These are phyloP conservation scores for Talaromyces thailandensis DNA, from an alignment of 495 filamentous ascomycete species.

Conservation along the genomic window DNA sequence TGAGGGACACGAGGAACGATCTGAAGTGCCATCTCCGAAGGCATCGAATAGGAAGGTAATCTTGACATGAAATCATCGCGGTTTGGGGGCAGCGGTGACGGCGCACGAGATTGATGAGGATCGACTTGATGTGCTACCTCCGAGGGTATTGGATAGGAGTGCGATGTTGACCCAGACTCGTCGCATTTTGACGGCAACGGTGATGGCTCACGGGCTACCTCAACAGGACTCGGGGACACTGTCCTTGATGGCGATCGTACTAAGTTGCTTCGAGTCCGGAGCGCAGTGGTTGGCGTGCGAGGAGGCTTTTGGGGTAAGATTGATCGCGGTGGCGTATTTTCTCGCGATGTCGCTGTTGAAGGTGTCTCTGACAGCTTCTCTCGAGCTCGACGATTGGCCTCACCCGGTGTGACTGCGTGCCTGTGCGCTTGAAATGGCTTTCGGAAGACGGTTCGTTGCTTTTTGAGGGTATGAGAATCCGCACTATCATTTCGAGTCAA, in stretches of 20 bases:
- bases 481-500: slow-evolving; percentile 35
- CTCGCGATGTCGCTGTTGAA: slow-evolving; percentile 40
- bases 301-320: slow-evolving; percentile 24
- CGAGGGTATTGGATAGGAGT: slow-evolving; percentile 9
- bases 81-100: slow-evolving; percentile 21
- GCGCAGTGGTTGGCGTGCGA: slow-evolving; percentile 22
- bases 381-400: slow-evolving; percentile 18
- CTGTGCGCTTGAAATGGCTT: slow-evolving; percentile 49
- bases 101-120: slow-evolving; percentile 17
- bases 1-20: slow-evolving; percentile 16
- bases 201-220: slow-evolving; percentile 7
- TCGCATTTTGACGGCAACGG: slow-evolving; percentile 18
- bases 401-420: slow-evolving; percentile 37
- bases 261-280: slow-evolving; percentile 26
- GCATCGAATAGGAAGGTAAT: slow-evolving; percentile 8
- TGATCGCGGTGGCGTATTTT: slow-evolving; percentile 25
- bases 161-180: neutral
- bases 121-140: slow-evolving; percentile 13
- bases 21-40: slow-evolving; percentile 9
- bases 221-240: slow-evolving; percentile 6
- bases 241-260: slow-evolving; percentile 21
- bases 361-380: slow-evolving; percentile 20
- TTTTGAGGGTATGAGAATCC: slow-evolving; percentile 35
- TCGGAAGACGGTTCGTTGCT: slow-evolving; percentile 40
- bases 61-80: neutral